Evolutionary conservation across 2,329 filamentous ascomycete species (phyloP).

Genomic region (Ustilaginoidea virens): DNA sequence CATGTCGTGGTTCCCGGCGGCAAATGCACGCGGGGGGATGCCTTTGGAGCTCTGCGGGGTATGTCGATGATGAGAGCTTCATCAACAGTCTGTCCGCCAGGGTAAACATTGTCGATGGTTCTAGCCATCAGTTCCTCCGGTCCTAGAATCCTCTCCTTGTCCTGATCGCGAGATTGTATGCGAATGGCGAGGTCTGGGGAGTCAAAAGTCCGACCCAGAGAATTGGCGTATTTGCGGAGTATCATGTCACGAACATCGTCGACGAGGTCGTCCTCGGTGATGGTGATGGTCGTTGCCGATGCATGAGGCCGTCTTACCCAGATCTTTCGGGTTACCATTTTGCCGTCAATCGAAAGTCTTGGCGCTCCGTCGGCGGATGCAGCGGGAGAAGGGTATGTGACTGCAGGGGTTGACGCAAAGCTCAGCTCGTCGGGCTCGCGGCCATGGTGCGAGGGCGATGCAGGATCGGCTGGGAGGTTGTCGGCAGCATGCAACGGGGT

Average conservation of each 20-base stretch:
- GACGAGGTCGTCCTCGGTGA: constrained; percentile 77
- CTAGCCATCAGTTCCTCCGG: constrained; percentile 75
- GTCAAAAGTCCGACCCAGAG: constrained; percentile 76
- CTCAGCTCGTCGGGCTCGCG: constrained; percentile 13
- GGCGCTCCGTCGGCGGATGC: constrained; percentile 8
- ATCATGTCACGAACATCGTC: constrained; percentile 92
- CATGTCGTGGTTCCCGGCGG: constrained; percentile 30
- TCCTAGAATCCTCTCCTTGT: constrained; percentile 53
- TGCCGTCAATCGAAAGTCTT: constrained; percentile 22
- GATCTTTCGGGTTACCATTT: constrained; percentile 62
- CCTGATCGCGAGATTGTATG: constrained; percentile 55
- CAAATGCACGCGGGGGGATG: constrained; percentile 51
- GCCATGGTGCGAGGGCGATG: constrained; percentile 6
- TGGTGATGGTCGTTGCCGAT: constrained; percentile 75
- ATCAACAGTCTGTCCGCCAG: constrained; percentile 72
- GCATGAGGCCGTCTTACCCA: constrained; percentile 84
- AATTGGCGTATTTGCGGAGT: constrained; percentile 85
- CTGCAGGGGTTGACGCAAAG: constrained; percentile 10
- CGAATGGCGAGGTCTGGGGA: constrained; percentile 75
- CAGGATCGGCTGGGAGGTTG: constrained; percentile 6
- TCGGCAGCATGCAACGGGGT: constrained; percentile 8
- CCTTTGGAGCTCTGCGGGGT: constrained; percentile 63
- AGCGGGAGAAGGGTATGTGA: constrained; percentile 11
- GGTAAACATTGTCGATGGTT: constrained; percentile 69
- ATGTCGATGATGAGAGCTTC: constrained; percentile 89